These are phyloP conservation scores for Tylopilus orsonianus DNA, from an alignment of 1,284 basidiomycete genomes.

Conservation along the genomic window DNA sequence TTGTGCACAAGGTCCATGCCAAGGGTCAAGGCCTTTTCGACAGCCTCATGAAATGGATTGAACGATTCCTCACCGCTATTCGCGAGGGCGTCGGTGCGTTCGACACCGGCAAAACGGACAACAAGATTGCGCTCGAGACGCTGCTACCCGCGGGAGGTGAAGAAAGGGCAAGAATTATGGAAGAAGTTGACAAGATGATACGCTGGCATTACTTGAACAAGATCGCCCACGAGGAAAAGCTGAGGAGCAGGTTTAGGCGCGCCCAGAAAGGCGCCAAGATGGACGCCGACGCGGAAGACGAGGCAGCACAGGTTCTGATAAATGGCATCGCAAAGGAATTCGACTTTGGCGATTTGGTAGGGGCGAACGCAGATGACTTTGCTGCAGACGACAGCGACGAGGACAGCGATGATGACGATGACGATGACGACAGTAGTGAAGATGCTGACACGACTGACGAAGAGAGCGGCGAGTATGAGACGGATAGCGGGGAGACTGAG, in stretches of 20 bases:
- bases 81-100: conserved; percentile 82
- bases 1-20: conserved; percentile 98
- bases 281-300: conserved; percentile 67
- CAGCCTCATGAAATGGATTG: conserved; percentile 94
- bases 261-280: conserved; percentile 41
- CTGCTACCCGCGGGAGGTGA: conserved; percentile 78
- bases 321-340: conserved; percentile 78
- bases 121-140: conserved; percentile 74
- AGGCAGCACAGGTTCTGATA: conserved; percentile 77
- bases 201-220: conserved; percentile 92
- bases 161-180: conserved; percentile 74
- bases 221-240: conserved; percentile 85
- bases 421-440: conserved; percentile 31
- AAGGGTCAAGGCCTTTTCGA: conserved; percentile 96
- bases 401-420: conserved; percentile 48
- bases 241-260: conserved; percentile 76
- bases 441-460: conserved; percentile 48
- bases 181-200: conserved; percentile 84
- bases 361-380: conserved; percentile 76
- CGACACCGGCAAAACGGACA: conserved; percentile 1
- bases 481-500: conserved; percentile 32
- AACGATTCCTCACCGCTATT: conserved; percentile 89
- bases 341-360: conserved; percentile 74
- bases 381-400: conserved; percentile 77
- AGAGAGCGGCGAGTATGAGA: conserved; percentile 42